Base-by-base conservation (phyloP, 2,329 filamentous ascomycete genomes). In the Dryadomyces quercivorus region DNA sequence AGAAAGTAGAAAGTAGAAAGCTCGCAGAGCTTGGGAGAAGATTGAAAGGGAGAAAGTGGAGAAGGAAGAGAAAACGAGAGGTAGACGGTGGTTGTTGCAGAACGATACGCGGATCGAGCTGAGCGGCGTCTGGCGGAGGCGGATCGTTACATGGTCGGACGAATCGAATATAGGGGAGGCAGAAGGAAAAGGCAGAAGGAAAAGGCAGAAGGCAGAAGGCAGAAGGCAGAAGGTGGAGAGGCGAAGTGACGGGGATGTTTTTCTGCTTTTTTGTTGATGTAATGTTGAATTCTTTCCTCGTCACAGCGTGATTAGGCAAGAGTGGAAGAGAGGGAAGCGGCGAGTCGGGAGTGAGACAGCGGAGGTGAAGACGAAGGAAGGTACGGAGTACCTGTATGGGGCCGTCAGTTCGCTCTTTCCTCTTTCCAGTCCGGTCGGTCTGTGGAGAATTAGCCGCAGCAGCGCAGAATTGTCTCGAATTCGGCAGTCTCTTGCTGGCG, bases 141-240 rank as follows among this genome's bases (percentile, higher is more conserved):
- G 21, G 42, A 22, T 51, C 31, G 48, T 52, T 50, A 55, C 54
- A 55, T 55, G 50, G 54, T 52, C 54, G 54, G 21, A 15, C 15
- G 48, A 18, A 18, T 9, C 3, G 21, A n/a, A 42, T 40, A 43
- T 43, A 43, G 49, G 49, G 49, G 49, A 43, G 49, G 18, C 42
- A 13, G 46, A n/a, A 34, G 3, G 15, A n/a, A 50, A 8, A 40
- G 20, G 26, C 36, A 51, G 49, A 18, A 18, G 20, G 20, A 15
- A 18, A 51, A 16, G 49, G 18, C 42, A 13, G 46, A n/a, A 34
- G 3, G 15, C n/a, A n/a, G 40, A 8, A 40, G 20, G 26, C 36
- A 51, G 49, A 18, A 18, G 20, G 20, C 7, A 18, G 42, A 16
- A n/a, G n/a, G n/a, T n/a, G n/a, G n/a, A 44, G 15, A 31, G 26